phyloP scores from a whole-genome alignment of 2,329 filamentous ascomycete genomes.

The Ophiostoma novo-ulmi region DNA sequence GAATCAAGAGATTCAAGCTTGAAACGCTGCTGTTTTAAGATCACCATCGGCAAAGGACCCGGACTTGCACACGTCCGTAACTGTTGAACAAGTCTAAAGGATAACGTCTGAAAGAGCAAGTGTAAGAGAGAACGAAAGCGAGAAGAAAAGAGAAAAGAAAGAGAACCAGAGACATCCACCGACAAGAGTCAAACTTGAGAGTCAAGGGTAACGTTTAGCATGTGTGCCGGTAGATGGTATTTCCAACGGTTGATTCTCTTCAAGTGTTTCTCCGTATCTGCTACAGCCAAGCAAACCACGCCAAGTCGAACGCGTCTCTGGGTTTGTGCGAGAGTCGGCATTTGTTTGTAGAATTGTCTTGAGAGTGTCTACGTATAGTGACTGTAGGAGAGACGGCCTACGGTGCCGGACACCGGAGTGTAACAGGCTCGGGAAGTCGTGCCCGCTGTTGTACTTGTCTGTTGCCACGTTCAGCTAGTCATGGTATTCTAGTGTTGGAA shows the following conservation, averaged over 20 bases:
- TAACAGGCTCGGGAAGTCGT: neutral
- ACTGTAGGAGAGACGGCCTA: neutral
- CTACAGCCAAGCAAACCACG: slow-evolving; percentile 6
- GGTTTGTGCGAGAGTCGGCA: slow-evolving; percentile 12
- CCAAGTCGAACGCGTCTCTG: slow-evolving; percentile 14
- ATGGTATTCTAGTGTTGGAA: neutral
- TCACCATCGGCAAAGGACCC: slow-evolving; percentile 1
- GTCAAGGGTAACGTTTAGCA: slow-evolving; percentile 5
- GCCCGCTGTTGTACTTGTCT: neutral
- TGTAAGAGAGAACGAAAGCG: neutral
- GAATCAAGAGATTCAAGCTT: neutral
- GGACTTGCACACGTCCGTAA: slow-evolving; percentile 8
- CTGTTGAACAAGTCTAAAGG: neutral
- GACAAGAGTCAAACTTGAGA: neutral
- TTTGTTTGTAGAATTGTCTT: neutral
- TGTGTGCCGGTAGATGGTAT: slow-evolving; percentile 8
- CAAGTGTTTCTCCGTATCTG: slow-evolving; percentile 9
- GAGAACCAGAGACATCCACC: neutral
- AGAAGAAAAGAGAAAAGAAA: neutral
- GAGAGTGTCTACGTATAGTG: neutral
- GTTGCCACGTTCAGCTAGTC: neutral
- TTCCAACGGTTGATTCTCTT: slow-evolving; percentile 4
- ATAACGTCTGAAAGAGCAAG: neutral
- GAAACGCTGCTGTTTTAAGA: neutral
- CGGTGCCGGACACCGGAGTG: slow-evolving; percentile 5